These are phyloP conservation scores for Hypoxylon sp. DNA, from an alignment of 2,329 filamentous ascomycete genomes.

Conservation along the genomic window DNA sequence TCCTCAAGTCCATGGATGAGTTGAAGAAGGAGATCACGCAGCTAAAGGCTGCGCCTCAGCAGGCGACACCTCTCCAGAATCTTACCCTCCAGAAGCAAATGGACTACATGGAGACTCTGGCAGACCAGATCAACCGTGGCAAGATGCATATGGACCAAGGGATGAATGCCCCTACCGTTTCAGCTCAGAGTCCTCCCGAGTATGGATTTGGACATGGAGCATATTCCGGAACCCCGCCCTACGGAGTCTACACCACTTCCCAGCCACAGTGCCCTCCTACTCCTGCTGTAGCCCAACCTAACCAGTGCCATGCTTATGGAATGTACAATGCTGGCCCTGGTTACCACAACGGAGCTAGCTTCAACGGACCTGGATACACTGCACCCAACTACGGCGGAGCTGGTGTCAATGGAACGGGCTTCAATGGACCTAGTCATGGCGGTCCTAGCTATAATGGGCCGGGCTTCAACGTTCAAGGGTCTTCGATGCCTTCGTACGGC, in stretches of 20 bases:
- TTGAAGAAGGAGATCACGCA: conserved; percentile 20
- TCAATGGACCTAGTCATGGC: not conserved
- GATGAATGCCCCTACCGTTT: not conserved
- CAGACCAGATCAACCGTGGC: not conserved
- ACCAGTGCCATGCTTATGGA: not conserved
- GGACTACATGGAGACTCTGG: conserved; percentile 1
- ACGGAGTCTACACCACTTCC: not conserved
- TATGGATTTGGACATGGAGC: not conserved
- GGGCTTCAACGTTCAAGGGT: not conserved
- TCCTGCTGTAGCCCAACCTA: not conserved
- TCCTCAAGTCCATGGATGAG: conserved; percentile 8
- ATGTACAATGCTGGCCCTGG: not conserved
- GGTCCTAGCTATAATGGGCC: not conserved
- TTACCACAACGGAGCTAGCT: not conserved
- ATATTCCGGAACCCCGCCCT: not conserved
- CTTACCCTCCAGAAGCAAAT: conserved; percentile 6
- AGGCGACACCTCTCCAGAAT: not conserved
- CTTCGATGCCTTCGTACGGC: not conserved
- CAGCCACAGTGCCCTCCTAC: not conserved
- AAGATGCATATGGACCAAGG: no score
- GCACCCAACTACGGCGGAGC: not conserved
- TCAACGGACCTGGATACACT: not conserved
- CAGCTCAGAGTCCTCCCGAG: not conserved
- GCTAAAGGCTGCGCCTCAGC: conserved; percentile 1
- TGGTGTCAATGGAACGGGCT: not conserved